Conservation (phyloP, 208 protist species). For the Trypanosoma cruzi region DNA sequence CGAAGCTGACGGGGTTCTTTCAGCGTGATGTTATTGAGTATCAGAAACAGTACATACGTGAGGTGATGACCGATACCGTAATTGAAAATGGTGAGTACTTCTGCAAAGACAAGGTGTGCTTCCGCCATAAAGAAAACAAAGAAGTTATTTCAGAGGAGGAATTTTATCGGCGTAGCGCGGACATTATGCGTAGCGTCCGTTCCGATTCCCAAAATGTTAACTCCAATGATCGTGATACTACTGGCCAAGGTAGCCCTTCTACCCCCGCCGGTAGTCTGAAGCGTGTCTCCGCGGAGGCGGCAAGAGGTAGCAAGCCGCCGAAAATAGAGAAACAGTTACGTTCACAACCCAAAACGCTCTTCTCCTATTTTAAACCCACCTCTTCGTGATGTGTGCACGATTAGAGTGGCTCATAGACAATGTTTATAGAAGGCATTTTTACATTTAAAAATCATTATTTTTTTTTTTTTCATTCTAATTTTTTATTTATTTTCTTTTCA, state of each 20-base stretch:
- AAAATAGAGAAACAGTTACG: conserved; percentile 16
- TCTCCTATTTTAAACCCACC: conserved; percentile 28
- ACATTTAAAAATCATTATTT: conserved; percentile 8
- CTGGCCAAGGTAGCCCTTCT: neutral
- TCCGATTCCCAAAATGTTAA: neutral
- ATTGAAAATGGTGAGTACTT: conserved; percentile 72
- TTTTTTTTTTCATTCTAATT: conserved; percentile 13
- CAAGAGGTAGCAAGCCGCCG: conserved; percentile 1
- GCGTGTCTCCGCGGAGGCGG: neutral
- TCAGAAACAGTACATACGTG: conserved; percentile 62
- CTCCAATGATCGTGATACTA: neutral
- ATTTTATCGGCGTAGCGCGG: conserved; percentile 45
- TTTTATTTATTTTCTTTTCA: neutral
- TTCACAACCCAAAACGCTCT: conserved; percentile 22
- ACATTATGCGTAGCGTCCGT: conserved; percentile 24
- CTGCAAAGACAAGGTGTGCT: conserved; percentile 57
- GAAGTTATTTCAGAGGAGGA: conserved; percentile 73
- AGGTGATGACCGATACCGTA: conserved; percentile 62
- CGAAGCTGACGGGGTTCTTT: conserved; percentile 63
- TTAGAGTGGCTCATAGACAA: neutral
- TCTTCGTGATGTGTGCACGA: conserved; percentile 7
- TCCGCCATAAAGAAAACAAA: conserved; percentile 40
- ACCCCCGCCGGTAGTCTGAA: neutral
- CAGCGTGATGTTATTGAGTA: conserved; percentile 58
- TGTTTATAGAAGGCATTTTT: conserved; percentile 8